These are phyloP conservation scores for Botryosphaeria dothidea DNA, from an alignment of 2,329 filamentous ascomycete species.

Conservation along the genomic window DNA sequence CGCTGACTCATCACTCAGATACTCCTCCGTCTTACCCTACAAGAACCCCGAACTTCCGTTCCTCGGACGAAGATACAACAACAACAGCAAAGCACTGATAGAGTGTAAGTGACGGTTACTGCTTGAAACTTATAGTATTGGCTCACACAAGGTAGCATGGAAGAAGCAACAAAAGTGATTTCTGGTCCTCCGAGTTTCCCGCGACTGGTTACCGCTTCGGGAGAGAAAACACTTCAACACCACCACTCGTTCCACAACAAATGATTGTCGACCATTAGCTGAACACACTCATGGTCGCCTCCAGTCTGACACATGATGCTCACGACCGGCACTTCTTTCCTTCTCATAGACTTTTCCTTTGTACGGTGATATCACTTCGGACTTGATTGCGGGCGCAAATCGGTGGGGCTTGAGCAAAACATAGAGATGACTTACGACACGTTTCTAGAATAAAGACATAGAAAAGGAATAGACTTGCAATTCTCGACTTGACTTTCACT, in stretches of 20 bases:
- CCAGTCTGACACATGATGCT: too few relatives aligned
- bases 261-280: too few relatives aligned
- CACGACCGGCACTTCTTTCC: too few relatives aligned
- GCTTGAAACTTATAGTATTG: too few relatives aligned
- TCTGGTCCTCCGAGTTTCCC: background rate
- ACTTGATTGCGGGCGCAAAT: background rate
- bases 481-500: too few relatives aligned
- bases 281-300: too few relatives aligned
- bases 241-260: too few relatives aligned
- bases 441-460: background rate
- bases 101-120: background rate
- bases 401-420: too few relatives aligned
- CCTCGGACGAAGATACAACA: background rate
- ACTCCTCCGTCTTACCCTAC: background rate
- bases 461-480: too few relatives aligned
- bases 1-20: too few relatives aligned
- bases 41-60: conserved; percentile 1
- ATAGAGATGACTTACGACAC: background rate
- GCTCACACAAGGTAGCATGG: background rate
- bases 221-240: too few relatives aligned
- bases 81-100: background rate
- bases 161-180: background rate
- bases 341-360: background rate
- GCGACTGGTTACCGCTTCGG: too few relatives aligned
- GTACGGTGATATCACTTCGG: background rate